Evolutionary conservation across 2,329 filamentous ascomycete species (phyloP).

Genomic region (Fusarium sp.): DNA sequence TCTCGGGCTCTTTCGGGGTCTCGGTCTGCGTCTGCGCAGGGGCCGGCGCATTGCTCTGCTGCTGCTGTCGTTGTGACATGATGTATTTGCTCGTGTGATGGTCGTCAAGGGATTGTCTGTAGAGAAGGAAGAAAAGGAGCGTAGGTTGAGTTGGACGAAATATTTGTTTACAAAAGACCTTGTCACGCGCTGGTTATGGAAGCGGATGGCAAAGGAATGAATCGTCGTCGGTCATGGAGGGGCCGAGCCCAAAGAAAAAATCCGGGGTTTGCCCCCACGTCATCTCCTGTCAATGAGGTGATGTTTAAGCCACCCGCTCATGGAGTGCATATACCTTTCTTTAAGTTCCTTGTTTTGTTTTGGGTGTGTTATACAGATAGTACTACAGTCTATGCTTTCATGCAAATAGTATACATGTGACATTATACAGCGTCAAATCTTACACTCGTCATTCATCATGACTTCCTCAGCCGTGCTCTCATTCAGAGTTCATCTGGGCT

Average conservation of each 20-base stretch:
- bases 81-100: neutral
- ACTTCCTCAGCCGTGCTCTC: conserved; percentile 6
- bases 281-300: conserved; percentile 20
- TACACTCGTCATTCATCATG: conserved; percentile 27
- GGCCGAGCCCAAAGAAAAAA: conserved; percentile 26
- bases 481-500: conserved; percentile 3
- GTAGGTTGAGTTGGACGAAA: neutral
- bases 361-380: conserved; percentile 18
- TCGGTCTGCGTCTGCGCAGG: conserved; percentile 52
- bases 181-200: conserved; percentile 30
- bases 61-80: conserved; percentile 50
- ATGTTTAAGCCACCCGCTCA: conserved; percentile 4
- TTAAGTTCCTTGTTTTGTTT: neutral
- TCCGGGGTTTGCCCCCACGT: conserved; percentile 34
- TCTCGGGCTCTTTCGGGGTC: conserved; percentile 42
- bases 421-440: conserved; percentile 25
- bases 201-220: conserved; percentile 29
- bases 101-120: neutral
- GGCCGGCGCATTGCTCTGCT: conserved; percentile 42
- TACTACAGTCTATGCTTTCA: conserved; percentile 19
- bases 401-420: conserved; percentile 20
- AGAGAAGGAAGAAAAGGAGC: neutral
- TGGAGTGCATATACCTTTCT: neutral
- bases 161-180: neutral
- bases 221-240: conserved; percentile 30